These are phyloP conservation scores for Plasmodium yoelii DNA, from an alignment of 169 alveolate genomes.

Conservation along the genomic window DNA sequence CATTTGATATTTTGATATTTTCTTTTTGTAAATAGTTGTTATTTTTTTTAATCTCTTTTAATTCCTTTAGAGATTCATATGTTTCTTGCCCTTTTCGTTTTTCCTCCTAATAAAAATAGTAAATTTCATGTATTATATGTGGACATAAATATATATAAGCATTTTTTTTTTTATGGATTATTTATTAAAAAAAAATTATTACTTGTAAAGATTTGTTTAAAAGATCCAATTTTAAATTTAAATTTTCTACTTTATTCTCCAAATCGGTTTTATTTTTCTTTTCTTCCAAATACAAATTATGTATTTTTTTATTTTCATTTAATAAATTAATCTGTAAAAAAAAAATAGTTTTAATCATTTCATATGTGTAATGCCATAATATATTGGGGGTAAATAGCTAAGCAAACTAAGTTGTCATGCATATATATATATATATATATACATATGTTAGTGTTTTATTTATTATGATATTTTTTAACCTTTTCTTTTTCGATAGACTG, in stretches of 20 bases:
- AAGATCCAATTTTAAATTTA: slow-evolving; percentile 28
- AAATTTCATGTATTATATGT: not conserved
- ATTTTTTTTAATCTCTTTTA: slow-evolving; percentile 45
- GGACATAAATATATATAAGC: too few species aligned
- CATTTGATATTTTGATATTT: slow-evolving; percentile 36
- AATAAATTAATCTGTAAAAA: slow-evolving; percentile 12
- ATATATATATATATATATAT: too few species aligned
- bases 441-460: too few species aligned
- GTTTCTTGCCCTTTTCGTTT: slow-evolving; percentile 11
- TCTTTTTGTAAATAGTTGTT: slow-evolving; percentile 15
- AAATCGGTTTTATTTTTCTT: slow-evolving; percentile 29
- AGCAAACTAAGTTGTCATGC: too few species aligned
- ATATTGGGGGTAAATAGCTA: too few species aligned
- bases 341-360: not conserved
- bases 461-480: slow-evolving; percentile 3
- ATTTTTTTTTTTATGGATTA: too few species aligned
- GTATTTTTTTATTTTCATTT: slow-evolving; percentile 18
- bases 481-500: slow-evolving; percentile 18
- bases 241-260: slow-evolving; percentile 20
- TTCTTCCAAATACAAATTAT: slow-evolving; percentile 21
- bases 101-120: slow-evolving; percentile 30
- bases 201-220: slow-evolving; percentile 62
- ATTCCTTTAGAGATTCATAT: slow-evolving; percentile 19
- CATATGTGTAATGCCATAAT: too few species aligned
- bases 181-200: not conserved